Evolutionary conservation across 2,329 filamentous ascomycete genomes (phyloP), one percentile per base, ranked within the genome.

Genomic region (Dothiorella sarmentorum): DNA sequence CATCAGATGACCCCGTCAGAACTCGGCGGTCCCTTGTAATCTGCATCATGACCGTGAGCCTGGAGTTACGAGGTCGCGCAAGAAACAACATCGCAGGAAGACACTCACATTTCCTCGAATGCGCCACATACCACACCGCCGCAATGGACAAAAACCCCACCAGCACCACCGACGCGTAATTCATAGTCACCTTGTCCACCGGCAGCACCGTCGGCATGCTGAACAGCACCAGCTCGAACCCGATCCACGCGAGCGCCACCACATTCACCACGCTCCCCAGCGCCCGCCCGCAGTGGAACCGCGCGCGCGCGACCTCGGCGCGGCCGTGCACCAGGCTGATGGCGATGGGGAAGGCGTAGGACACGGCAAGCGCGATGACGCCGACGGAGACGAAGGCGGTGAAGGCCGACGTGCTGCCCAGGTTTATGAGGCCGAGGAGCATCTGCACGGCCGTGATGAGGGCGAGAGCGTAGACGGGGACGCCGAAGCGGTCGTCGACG

Each of bases 141-240:
- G 45, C 11, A 7, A 49, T 49, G 4, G 40, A 24, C 40, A 47
- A 31, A 61, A 86, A 85, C 43, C 78, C 71, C 7, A 80, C 75
- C 61, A 85, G 80, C 2, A 86, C 82, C 0, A 84, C 82, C 4
- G 51, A 58, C 2, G 82, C 81, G 64, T 85, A 85, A 62, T 84
- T 85, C 71, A 82, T 83, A 55, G 78, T 78, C 1, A 72, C 77
- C 1, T 73, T 73, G 1, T 76, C 82, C 59, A 82, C 80, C 3
- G 82, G 82, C 51, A 82, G 70, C 26, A 78, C 77, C 13, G 75
- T 78, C 1, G 83, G 83, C 69, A 75, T 77, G 35, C 76, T 80
- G 67, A 84, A 85, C 3, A 85, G 57, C n/a, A 61, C 35, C 38
- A 61, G 27, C 51, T 61, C 56, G 26, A 82, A 82, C 3, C 65